Evolutionary conservation across 306 rosid genomes (phyloP).

Genomic region (Rosa lucieae): DNA sequence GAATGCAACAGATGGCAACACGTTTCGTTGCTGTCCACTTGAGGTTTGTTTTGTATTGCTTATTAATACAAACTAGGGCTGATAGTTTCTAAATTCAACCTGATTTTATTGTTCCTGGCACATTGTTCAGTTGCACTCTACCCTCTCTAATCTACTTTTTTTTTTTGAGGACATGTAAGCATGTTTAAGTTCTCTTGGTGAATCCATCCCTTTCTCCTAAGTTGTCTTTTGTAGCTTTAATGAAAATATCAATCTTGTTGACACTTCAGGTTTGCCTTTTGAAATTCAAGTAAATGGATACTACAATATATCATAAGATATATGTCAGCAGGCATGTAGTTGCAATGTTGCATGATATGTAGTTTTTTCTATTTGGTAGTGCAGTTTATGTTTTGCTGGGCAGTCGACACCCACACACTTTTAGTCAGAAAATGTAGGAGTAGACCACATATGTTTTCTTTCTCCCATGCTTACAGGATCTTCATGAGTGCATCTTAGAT

Average conservation of each 20-base stretch:
- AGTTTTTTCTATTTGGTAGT: background rate
- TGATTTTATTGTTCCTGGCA: conserved; percentile 15
- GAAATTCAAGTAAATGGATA: background rate
- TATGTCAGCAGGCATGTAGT: background rate
- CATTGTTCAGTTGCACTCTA: background rate
- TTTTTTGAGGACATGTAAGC: background rate
- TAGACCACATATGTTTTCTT: background rate
- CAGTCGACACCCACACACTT: background rate
- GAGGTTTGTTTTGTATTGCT: conserved; percentile 55
- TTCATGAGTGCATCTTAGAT: background rate
- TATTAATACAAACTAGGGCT: background rate
- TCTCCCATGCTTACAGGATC: background rate
- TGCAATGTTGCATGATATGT: background rate
- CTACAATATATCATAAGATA: background rate
- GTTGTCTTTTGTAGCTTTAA: background rate
- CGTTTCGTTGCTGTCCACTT: conserved; percentile 90
- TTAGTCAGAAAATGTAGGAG: background rate
- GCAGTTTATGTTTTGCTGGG: background rate
- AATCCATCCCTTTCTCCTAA: background rate
- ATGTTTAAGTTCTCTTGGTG: background rate
- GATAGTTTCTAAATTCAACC: conserved; percentile 23
- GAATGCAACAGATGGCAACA: conserved; percentile 74
- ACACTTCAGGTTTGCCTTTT: background rate
- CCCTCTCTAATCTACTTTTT: background rate
- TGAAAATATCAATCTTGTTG: conserved; percentile 7